Evolutionary conservation across 2,329 filamentous ascomycete genomes (phyloP).

Genomic region (Aspergillus sp.): DNA sequence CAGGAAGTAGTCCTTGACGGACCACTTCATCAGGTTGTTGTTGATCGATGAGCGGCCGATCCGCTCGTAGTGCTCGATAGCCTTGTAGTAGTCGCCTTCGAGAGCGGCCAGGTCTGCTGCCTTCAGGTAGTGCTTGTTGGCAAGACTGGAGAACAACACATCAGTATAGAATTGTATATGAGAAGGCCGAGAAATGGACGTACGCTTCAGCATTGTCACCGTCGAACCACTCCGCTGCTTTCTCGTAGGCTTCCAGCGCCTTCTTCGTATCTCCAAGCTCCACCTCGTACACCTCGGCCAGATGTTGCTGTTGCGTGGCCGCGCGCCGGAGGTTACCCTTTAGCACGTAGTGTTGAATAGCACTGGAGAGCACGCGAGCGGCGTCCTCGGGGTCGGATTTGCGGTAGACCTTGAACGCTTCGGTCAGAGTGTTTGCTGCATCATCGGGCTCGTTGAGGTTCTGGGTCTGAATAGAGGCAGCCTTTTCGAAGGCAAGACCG

Average conservation of each 20-base stretch:
- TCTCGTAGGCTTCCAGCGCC: slow-evolving; percentile 80
- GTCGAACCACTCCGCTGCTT: slow-evolving; percentile 86
- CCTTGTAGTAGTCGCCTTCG: slow-evolving; percentile 79
- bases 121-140: slow-evolving; percentile 93
- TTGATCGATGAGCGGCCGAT: slow-evolving; percentile 75
- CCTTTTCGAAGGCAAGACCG: slow-evolving; percentile 81
- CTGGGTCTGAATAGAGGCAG: slow-evolving; percentile 75
- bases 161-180: not conserved
- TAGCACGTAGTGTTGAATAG: slow-evolving; percentile 81
- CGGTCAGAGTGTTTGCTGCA: slow-evolving; percentile 80
- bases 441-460: slow-evolving; percentile 91
- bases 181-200: slow-evolving; percentile 9
- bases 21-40: slow-evolving; percentile 92
- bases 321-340: slow-evolving; percentile 91
- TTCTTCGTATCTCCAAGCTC: slow-evolving; percentile 76
- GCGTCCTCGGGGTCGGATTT: slow-evolving; percentile 83
- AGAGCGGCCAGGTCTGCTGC: slow-evolving; percentile 84
- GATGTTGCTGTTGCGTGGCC: slow-evolving; percentile 84
- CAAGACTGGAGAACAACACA: slow-evolving; percentile 57
- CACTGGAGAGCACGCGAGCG: slow-evolving; percentile 73
- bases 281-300: slow-evolving; percentile 82
- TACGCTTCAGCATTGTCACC: slow-evolving; percentile 81
- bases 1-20: slow-evolving; percentile 92
- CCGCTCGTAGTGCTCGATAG: slow-evolving; percentile 79
- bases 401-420: slow-evolving; percentile 94